Conservation (phyloP, 75 land plant genomes). For the Picea sitchensis region DNA sequence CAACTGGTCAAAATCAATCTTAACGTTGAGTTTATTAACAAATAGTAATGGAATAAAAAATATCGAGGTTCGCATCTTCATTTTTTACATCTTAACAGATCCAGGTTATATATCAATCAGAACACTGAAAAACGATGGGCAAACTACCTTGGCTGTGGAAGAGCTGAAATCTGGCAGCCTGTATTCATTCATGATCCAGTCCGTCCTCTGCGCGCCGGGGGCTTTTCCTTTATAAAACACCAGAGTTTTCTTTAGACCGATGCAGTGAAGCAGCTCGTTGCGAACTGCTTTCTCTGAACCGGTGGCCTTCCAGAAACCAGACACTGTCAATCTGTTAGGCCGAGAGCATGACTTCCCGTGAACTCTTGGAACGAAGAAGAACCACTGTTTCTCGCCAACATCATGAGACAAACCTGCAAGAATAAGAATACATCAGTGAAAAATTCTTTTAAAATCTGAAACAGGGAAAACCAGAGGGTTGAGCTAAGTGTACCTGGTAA, state of each 20-base stretch:
- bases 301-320: constrained; percentile 12
- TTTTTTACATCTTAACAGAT: too few relatives aligned
- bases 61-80: too few relatives aligned
- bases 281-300: background rate
- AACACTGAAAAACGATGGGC: too few relatives aligned
- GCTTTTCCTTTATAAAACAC: constrained; percentile 5
- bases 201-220: background rate
- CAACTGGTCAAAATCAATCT: too few relatives aligned
- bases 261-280: background rate
- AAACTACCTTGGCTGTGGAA: background rate
- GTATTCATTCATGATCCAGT: constrained; percentile 13
- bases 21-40: too few relatives aligned
- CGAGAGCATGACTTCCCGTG: background rate
- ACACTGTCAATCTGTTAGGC: background rate
- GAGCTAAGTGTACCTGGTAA: too few relatives aligned
- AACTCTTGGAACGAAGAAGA: background rate
- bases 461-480: too few relatives aligned
- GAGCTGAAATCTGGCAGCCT: background rate
- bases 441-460: too few relatives aligned
- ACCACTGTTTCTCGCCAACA: background rate
- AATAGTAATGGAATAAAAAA: too few relatives aligned
- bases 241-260: constrained; percentile 6
- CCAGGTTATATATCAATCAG: too few relatives aligned
- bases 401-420: too few relatives aligned
- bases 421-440: too few relatives aligned